Evolutionary conservation across 108 stramenopile genomes (phyloP), one percentile per base, ranked within the genome.

Genomic region (Epithemia pelagica): DNA sequence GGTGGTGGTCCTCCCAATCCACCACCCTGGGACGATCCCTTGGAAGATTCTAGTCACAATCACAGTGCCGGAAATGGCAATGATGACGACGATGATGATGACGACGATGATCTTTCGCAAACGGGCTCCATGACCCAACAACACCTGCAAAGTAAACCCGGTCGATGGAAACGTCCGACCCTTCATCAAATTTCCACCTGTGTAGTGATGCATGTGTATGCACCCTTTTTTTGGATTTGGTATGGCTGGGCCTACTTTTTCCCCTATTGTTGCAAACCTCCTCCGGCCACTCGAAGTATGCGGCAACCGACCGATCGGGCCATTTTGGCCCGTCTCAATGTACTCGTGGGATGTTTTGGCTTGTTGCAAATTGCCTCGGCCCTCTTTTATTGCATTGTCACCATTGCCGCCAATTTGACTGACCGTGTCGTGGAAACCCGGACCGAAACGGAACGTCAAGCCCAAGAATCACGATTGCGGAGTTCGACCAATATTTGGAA

Each of bases 301-400:
- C 64, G 33, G 60, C 57, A 85, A 71, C 21, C 79, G 1, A 85
- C 91, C 8, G 88, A 92, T 66, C 71, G 91, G 31, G 66, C 71
- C 28, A 76, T 89, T 60, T 57, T 92, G 61, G 64, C 69, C 21
- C 78, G 91, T 20, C 66, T 92, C 27, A 92, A 87, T 64, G 20
- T 82, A 0, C n/a, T 92, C 1, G 80, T 77, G 30, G 71, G 75
- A 8, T 74, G 89, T 31, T 76, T 83, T 71, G 73, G 80, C 20
- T 10, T 82, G 2, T 58, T 66, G 0, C 91, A 89, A 54, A 55
- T 88, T 10, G 75, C 24, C 33, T 31, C 77, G 0, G 68, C 78
- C 18, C 23, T 75, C 32, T 83, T 78, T 60, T 51, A 87, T 30
- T 57, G 64, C 0, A 10, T 67, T 10, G 57, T 79, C 3, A 58